Conservation (phyloP, 768 basidiomycete genomes). For the Neoboletus brunneissimus region DNA sequence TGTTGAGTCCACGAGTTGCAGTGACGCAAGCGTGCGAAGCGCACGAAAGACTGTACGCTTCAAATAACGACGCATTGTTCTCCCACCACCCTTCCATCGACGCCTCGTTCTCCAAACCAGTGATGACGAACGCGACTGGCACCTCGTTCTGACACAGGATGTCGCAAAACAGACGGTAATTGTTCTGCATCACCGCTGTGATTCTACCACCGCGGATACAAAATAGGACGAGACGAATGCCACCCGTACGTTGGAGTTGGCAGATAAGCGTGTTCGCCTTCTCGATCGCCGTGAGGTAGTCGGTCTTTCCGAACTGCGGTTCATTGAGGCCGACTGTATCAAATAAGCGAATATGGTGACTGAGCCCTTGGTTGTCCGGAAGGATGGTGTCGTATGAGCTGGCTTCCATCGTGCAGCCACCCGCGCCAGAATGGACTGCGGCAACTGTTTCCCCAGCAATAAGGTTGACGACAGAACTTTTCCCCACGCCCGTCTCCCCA, state of each 20-base stretch:
- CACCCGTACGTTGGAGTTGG: slow-evolving; percentile 30
- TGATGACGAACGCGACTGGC: slow-evolving; percentile 32
- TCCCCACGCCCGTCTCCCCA: slow-evolving; percentile 33
- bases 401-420: slow-evolving; percentile 37
- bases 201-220: slow-evolving; percentile 35
- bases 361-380: slow-evolving; percentile 12
- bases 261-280: slow-evolving; percentile 37
- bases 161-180: slow-evolving; percentile 31
- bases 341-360: slow-evolving; percentile 27
- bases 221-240: slow-evolving; percentile 34
- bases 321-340: slow-evolving; percentile 37
- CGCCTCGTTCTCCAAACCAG: slow-evolving; percentile 32
- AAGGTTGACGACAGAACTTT: slow-evolving; percentile 44
- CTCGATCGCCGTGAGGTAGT: slow-evolving; percentile 30
- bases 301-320: slow-evolving; percentile 14
- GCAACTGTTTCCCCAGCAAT: slow-evolving; percentile 30
- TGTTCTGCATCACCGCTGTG: slow-evolving; percentile 29
- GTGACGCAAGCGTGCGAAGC: slow-evolving; percentile 40
- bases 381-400: slow-evolving; percentile 27
- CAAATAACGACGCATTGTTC: slow-evolving; percentile 33
- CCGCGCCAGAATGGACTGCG: slow-evolving; percentile 26
- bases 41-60: slow-evolving; percentile 21
- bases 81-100: slow-evolving; percentile 36
- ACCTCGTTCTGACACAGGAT: slow-evolving; percentile 32
- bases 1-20: slow-evolving; percentile 28